phyloP scores from a whole-genome alignment of 495 filamentous ascomycete genomes.

The Pyronema omphalodes region DNA sequence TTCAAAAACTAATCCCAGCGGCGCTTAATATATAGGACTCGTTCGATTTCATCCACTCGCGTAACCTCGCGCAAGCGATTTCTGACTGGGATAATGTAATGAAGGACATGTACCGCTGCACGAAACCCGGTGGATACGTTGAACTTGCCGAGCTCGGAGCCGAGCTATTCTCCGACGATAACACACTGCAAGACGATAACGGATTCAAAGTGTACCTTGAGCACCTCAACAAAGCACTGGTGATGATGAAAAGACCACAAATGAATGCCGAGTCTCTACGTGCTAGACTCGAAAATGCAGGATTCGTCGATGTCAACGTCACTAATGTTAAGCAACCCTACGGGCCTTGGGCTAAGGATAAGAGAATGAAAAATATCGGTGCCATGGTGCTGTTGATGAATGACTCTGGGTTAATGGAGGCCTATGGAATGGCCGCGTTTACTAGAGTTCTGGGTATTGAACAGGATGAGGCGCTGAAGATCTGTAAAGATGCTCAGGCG shows the following conservation, averaged over 20 bases:
- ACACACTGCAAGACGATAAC: not conserved
- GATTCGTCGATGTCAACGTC: not conserved
- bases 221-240: not conserved
- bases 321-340: conserved; percentile 4
- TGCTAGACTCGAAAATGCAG: not conserved
- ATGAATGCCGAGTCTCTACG: not conserved
- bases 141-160: not conserved
- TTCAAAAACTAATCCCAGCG: not conserved
- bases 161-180: not conserved
- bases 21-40: not conserved
- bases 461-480: not conserved
- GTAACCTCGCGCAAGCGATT: conserved; percentile 3
- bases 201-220: not conserved
- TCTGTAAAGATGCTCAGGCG: conserved; percentile 3
- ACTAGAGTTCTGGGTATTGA: conserved; percentile 8
- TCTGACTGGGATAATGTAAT: not conserved
- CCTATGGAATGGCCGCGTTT: conserved; percentile 5
- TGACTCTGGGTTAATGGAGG: conserved; percentile 2
- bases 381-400: not conserved
- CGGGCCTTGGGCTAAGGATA: conserved; percentile 6
- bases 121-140: conserved; percentile 5
- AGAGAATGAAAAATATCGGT: conserved; percentile 4
- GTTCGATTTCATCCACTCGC: conserved; percentile 7
- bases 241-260: no score
- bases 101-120: not conserved